phyloP scores from a whole-genome alignment of 2,329 filamentous ascomycete species.

The Cryphonectria carpinicola region DNA sequence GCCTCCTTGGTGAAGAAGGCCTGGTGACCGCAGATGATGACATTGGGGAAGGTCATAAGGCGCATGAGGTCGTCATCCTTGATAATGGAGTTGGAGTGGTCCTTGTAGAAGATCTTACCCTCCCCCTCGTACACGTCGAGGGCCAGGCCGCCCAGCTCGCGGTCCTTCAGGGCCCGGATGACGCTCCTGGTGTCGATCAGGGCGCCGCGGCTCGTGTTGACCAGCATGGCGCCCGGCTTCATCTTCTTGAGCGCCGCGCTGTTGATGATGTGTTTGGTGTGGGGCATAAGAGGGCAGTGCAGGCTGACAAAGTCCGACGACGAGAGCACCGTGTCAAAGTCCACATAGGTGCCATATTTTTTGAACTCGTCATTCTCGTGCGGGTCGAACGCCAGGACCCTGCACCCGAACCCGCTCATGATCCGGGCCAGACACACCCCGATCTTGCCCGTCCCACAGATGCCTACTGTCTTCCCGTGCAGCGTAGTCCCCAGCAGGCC shows the following conservation, averaged over 20 bases:
- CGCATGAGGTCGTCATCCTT: slow-evolving; percentile 69
- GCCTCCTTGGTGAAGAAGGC: slow-evolving; percentile 72
- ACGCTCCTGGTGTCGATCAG: slow-evolving; percentile 64
- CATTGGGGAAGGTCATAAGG: slow-evolving; percentile 70
- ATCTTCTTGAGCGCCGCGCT: slow-evolving; percentile 55
- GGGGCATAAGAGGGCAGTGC: slow-evolving; percentile 66
- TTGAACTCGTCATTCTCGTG: slow-evolving; percentile 54
- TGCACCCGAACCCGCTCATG: slow-evolving; percentile 67
- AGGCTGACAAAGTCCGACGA: slow-evolving; percentile 65
- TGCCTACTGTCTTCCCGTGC: slow-evolving; percentile 66
- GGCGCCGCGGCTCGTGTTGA: slow-evolving; percentile 71
- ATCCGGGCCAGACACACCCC: slow-evolving; percentile 65
- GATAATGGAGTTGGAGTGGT: slow-evolving; percentile 67
- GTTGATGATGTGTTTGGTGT: slow-evolving; percentile 65
- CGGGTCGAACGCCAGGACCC: slow-evolving; percentile 64
- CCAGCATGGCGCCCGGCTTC: slow-evolving; percentile 63
- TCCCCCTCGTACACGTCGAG: slow-evolving; percentile 73
- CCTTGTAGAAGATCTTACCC: slow-evolving; percentile 65
- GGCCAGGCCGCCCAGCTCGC: slow-evolving; percentile 64
- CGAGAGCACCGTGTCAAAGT: slow-evolving; percentile 58
- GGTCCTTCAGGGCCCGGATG: slow-evolving; percentile 62
- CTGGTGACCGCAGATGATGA: slow-evolving; percentile 69
- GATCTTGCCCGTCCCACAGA: slow-evolving; percentile 69
- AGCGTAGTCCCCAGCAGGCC: slow-evolving; percentile 66
- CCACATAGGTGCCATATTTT: slow-evolving; percentile 54